Percentiles rank a stretch among this genome's conserved stretches.
phyloP scores from a whole-genome alignment of 2,329 filamentous ascomycete genomes.

The Botryotinia narcissicola region DNA sequence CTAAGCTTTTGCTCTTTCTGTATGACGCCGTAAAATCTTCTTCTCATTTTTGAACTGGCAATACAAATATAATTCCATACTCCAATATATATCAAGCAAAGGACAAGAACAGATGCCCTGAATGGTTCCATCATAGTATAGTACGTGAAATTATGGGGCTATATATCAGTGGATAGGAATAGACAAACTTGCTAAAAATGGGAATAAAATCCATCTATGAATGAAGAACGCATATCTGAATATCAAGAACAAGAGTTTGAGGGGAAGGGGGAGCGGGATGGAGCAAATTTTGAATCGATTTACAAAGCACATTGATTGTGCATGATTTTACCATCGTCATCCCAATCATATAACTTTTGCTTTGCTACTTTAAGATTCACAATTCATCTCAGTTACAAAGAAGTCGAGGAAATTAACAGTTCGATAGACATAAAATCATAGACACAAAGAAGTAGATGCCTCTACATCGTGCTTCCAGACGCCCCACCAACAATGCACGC shows the following conservation, averaged over 20 bases:
- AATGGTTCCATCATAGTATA: not conserved
- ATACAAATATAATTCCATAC: not conserved
- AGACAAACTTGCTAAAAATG: too few species aligned
- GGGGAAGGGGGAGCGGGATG: not conserved
- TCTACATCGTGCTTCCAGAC: slow-evolving; percentile 15
- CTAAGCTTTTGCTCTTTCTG: not conserved
- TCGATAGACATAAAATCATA: not conserved
- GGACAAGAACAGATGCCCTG: not conserved
- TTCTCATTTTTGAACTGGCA: not conserved
- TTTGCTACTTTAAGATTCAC: slow-evolving; percentile 3
- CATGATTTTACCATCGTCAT: slow-evolving; percentile 9
- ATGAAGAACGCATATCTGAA: not conserved
- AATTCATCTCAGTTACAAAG: not conserved
- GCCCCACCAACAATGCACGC: slow-evolving; percentile 23
- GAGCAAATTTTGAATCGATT: not conserved
- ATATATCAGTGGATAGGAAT: not conserved
- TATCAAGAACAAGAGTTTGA: not conserved
- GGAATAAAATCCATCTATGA: not conserved
- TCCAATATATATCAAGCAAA: not conserved
- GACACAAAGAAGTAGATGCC: not conserved
- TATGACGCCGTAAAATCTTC: not conserved
- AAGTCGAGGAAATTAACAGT: not conserved
- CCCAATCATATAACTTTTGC: not conserved
- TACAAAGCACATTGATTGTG: not conserved
- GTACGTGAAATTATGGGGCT: too few species aligned